Base-by-base conservation (phyloP, 345 rosid genomes). In the Euphorbia lathyris region DNA sequence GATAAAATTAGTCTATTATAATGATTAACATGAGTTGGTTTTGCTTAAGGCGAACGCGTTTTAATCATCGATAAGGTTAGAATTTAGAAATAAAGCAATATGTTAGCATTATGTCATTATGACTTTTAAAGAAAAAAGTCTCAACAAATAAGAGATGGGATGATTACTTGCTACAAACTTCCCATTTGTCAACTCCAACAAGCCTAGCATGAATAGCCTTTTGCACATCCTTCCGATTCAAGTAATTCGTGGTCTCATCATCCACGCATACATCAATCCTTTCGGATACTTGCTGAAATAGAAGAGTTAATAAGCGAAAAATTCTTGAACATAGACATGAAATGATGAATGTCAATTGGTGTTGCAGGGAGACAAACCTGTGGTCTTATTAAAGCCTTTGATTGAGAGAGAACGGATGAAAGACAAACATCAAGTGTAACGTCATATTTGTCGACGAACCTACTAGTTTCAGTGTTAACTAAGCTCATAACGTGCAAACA, bases 381-480 rank as follows among this genome's bases (percentile, higher is more conserved):
- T 26, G 97, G 96, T 79, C 85, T 81, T n/a, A n/a, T n/a, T n/a
- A 94, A 72, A 56, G 83, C 76, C 81, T 83, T 87, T 75, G 97
- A 87, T 58, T 94, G 98, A 1, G 97, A 88, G 69, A 89, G 78
- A 52, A 91, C 84, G 52, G 96, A 88, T 22, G 99, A 79, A 79
- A 92, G 84, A 70, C 97, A 92, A 68, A 90, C 96, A 71, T 95
- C 97, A 13, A 92, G 96, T 10, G 97, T 92, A 26, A 95, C 97
- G 77, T 95, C 97, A 65, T 95, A 90, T 65, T 88, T 95, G 79
- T 95, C 97, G 11, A 94, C 94, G 63, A 90, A 90, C 70, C 90
- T 79, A 77, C 97, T 90, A 0, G 97, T 90, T 83, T 95, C 97
- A 51, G 73, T 83, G 66, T 77, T 84, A 57, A 88, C 97, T 82